These are phyloP conservation scores for Trichoderma hamatum DNA, from an alignment of 2,329 filamentous ascomycete species.

Conservation along the genomic window DNA sequence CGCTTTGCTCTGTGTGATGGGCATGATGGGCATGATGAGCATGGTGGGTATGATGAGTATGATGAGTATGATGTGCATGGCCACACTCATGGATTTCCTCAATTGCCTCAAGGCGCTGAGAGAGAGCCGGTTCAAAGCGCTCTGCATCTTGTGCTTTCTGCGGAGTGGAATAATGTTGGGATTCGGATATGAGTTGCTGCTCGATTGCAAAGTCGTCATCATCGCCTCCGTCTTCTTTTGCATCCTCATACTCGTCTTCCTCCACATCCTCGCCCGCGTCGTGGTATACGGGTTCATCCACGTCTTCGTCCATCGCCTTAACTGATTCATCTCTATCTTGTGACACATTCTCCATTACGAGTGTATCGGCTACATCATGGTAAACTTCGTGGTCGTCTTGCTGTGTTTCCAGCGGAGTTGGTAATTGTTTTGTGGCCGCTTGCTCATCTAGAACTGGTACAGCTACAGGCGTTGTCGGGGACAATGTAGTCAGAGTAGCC, in stretches of 20 bases:
- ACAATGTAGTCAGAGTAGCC: background rate
- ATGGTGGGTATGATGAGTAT: constrained; percentile 24
- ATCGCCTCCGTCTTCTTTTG: constrained; percentile 18
- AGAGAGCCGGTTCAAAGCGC: background rate
- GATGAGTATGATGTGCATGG: constrained; percentile 18
- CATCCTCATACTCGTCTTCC: background rate
- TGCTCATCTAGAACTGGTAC: background rate
- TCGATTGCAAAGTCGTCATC: constrained; percentile 31
- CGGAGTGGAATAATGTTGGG: constrained; percentile 21
- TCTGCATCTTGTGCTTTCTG: background rate
- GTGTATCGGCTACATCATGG: background rate
- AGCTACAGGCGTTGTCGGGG: background rate
- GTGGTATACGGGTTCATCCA: background rate
- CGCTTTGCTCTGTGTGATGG: background rate
- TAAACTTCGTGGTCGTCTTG: constrained; percentile 8
- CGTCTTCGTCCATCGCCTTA: background rate
- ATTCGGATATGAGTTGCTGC: constrained; percentile 33
- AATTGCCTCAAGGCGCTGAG: background rate
- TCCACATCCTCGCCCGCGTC: background rate
- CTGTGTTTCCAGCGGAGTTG: constrained; percentile 17
- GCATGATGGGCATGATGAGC: constrained; percentile 10
- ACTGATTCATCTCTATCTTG: background rate
- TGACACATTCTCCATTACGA: background rate
- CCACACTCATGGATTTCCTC: background rate
- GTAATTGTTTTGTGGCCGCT: constrained; percentile 3